A percentile compares a stretch with the other conserved stretches of the same genome.
Conservation (phyloP, 2,329 filamentous ascomycete species). For the Westerdykella aurantiaca region DNA sequence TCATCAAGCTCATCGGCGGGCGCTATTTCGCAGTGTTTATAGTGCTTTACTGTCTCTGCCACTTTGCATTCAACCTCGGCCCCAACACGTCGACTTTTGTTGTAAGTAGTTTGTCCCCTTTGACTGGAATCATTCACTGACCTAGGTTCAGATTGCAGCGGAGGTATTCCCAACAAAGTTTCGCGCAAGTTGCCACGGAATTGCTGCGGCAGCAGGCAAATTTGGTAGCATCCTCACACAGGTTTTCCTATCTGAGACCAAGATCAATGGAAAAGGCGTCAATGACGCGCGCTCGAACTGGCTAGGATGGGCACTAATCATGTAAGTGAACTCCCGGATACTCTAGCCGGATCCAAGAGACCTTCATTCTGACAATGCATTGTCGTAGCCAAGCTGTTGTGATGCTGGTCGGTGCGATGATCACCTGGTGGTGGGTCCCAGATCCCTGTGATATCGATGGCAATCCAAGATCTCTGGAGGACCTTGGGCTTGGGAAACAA, state of each 20-base stretch:
- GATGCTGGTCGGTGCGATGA: no score
- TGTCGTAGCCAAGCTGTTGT: no score
- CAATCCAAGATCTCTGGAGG: no score
- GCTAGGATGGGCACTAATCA: no score
- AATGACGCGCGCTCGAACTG: no score
- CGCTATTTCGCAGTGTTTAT: constrained; percentile 20
- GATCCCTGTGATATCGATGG: no score
- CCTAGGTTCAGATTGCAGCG: constrained; percentile 46
- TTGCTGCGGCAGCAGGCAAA: constrained; percentile 51
- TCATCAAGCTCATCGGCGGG: constrained; percentile 22
- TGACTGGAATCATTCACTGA: constrained; percentile 34
- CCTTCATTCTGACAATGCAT: no score
- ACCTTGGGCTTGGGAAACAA: no score
- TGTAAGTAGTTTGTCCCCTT: constrained; percentile 12
- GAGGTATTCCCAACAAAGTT: constrained; percentile 54
- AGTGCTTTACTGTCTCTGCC: constrained; percentile 28
- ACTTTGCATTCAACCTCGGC: constrained; percentile 34
- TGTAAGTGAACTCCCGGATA: no score
- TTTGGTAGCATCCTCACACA: constrained; percentile 46
- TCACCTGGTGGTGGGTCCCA: no score
- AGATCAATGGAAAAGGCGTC: no score
- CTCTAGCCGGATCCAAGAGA: no score
- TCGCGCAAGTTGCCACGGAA: constrained; percentile 49
- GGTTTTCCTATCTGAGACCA: constrained; percentile 25
- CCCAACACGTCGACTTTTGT: constrained; percentile 36